Evolutionary conservation across 2,329 filamentous ascomycete species (phyloP).

Genomic region (Aspergillus melleus): DNA sequence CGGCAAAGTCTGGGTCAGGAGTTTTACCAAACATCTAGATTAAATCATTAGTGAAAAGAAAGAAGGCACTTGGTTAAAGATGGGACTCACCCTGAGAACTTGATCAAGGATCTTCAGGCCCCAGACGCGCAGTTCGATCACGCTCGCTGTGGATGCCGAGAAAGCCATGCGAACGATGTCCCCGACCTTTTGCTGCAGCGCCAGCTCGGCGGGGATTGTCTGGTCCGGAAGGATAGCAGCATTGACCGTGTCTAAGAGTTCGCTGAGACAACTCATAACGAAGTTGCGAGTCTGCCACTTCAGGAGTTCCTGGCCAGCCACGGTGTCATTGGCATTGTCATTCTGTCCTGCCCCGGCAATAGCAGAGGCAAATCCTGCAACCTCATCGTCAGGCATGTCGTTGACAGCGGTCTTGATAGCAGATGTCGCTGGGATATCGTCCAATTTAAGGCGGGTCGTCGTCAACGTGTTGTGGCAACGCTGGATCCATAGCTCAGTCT

Average conservation of each 20-base stretch:
- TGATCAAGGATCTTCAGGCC: conserved; percentile 93
- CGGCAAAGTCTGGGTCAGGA: conserved; percentile 95
- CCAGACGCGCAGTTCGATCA: conserved; percentile 85
- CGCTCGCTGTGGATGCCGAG: conserved; percentile 90
- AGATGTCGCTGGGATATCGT: conserved; percentile 46
- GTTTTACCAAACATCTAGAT: conserved; percentile 83
- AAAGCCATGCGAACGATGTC: conserved; percentile 97
- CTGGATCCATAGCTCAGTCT: conserved; percentile 83
- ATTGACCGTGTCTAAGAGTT: conserved; percentile 75
- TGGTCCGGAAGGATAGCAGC: conserved; percentile 78
- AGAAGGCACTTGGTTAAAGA: conserved; percentile 1
- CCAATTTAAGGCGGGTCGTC: conserved; percentile 72
- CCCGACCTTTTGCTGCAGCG: conserved; percentile 78
- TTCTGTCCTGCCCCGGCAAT: conserved; percentile 61
- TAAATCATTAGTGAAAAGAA: conserved; percentile 1
- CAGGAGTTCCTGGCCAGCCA: conserved; percentile 76
- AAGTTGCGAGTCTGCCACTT: conserved; percentile 96
- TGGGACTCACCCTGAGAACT: conserved; percentile 65
- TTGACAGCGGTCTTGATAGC: conserved; percentile 51
- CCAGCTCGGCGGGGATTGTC: conserved; percentile 73
- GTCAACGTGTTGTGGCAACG: conserved; percentile 86
- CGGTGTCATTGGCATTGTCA: conserved; percentile 50
- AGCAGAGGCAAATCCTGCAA: conserved; percentile 88
- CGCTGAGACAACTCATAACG: conserved; percentile 83
- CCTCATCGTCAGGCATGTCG: conserved; percentile 95